Base-by-base conservation (phyloP, 2,329 filamentous ascomycete species). In the Dryadomyces quercus-mongolicae region DNA sequence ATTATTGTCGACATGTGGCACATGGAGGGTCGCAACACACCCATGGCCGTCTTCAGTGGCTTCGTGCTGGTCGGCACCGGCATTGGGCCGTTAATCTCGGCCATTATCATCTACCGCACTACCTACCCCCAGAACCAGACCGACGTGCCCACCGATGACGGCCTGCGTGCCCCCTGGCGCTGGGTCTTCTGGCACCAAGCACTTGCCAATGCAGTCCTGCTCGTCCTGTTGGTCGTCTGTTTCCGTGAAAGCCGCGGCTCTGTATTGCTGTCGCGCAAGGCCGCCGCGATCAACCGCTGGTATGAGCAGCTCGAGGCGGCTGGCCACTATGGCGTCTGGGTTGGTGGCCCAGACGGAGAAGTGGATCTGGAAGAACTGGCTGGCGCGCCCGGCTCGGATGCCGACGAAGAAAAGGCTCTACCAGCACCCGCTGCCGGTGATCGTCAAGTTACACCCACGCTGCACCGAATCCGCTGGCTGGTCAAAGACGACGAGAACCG, bases 101-200 rank as follows among this genome's bases (percentile, higher is more conserved):
- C 86, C 0, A 80, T 84, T 48, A 81, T 96, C 58, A 80, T 84
- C 0, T 71, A 86, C 40, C 74, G 80, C 51, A 74, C 80, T 1
- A 76, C 70, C 1, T 51, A 12, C 21, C 58, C 59, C 7, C 38
- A 52, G 5, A 55, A 55, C 44, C 18, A n/a, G 5, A 21, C 55
- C 5, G 64, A 60, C 9, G 57, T 59, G 1, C n/a, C 21, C 12
- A 49, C 49, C 10, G 62, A 70, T 10, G 61, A 66, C 8, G 49
- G 52, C 36, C 48, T 36, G 51, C 49, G 55, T 0, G 56, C 64
- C n/a, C 66, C 68, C 2, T 95, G 88, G 88, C 81, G 88, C 58
- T 95, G 90, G 90, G 80, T 91, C 0, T 95, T 94, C 66, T 95
- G 89, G 76, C 75, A 91, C 31, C 91, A 96, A 61, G 80, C 82